phyloP scores from a whole-genome alignment of 2,329 filamentous ascomycete species.

The Xylaria sp. region DNA sequence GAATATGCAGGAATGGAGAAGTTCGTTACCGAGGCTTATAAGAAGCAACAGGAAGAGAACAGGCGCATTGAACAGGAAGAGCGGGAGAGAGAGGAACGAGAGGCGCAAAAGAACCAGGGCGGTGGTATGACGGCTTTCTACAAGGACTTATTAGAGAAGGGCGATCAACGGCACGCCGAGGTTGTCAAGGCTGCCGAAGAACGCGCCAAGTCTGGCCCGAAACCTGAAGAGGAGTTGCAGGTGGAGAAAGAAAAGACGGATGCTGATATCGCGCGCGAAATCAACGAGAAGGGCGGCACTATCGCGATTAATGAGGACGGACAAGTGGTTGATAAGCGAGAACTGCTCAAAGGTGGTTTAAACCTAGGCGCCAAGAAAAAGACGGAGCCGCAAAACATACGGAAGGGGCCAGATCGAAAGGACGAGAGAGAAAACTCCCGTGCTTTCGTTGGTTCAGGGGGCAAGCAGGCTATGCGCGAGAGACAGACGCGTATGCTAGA shows the following conservation, averaged over 20 bases:
- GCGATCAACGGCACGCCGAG: constrained; percentile 72
- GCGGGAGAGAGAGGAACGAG: constrained; percentile 65
- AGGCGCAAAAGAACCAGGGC: constrained; percentile 67
- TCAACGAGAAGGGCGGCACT: constrained; percentile 65
- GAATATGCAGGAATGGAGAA: constrained; percentile 83
- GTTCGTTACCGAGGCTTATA: constrained; percentile 85
- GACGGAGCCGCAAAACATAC: constrained; percentile 45
- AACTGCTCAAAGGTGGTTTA: constrained; percentile 75
- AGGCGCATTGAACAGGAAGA: constrained; percentile 74
- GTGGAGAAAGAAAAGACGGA: constrained; percentile 59
- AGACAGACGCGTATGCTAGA: constrained; percentile 81
- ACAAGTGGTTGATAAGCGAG: constrained; percentile 82
- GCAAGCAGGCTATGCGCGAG: constrained; percentile 72
- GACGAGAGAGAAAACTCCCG: constrained; percentile 40
- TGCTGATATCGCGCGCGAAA: constrained; percentile 68
- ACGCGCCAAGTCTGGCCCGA: constrained; percentile 50
- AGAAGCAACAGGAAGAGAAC: constrained; percentile 79
- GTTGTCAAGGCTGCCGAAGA: constrained; percentile 71
- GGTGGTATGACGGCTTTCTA: constrained; percentile 83
- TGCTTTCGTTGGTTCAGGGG: constrained; percentile 52
- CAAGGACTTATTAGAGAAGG: constrained; percentile 72
- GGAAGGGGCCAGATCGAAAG: constrained; percentile 38
- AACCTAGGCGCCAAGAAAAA: constrained; percentile 73
- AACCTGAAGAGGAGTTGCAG: constrained; percentile 41
- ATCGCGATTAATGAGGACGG: constrained; percentile 82